Base-by-base conservation (phyloP, 352 stramenopile species). In the Pseudoperonospora humuli region DNA sequence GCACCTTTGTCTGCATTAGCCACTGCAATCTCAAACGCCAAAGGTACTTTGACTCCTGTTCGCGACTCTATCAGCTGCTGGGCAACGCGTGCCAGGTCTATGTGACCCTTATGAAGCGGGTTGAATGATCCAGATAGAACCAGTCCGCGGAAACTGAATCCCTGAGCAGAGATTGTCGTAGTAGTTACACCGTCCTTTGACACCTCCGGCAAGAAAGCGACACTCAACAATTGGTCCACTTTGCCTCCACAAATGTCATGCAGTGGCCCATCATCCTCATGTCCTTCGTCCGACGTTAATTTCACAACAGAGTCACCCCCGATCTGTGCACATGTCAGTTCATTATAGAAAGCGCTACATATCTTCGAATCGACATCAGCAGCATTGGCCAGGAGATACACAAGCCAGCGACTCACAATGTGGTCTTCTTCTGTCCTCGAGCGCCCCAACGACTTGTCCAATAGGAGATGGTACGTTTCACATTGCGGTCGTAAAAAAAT, bases 81-180 rank as follows among this genome's bases (percentile, higher is more conserved):
- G 5, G 75, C 70, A 8, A 63, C 57, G 3, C 54, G 33, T 9
- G 63, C 75, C 19, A 92, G 47, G 14, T 79, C 67, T 5, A 86
- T 46, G 36, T 94, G 80, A 14, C 82, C 82, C 8, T 71, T 45
- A 21, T 94, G 82, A 27, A 94, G 41, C 9, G 82, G 82, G 33
- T 94, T 94, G 48, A 94, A 94, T 2, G 75, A 92, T 0, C 82
- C 82, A 3, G 80, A 64, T 3, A 94, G 42, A 5, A 93, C 57
- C 28, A 93, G 36, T 33, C 69, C 79, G 5, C 62, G 59, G 36
- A 86, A 84, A 14, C 51, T 61, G 17, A 88, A 63, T 11, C 57
- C 53, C 31, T 43, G 53, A 1, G 68, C 44, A 18, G 42, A 53
- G 7, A 67, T 35, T 10, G 41, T 50, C 5, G 39, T 32, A 39